A percentile compares a stretch with the other conserved stretches of the same genome.
phyloP scores from a whole-genome alignment of 495 filamentous ascomycete genomes.

The Lasiosphaeris hirsuta region DNA sequence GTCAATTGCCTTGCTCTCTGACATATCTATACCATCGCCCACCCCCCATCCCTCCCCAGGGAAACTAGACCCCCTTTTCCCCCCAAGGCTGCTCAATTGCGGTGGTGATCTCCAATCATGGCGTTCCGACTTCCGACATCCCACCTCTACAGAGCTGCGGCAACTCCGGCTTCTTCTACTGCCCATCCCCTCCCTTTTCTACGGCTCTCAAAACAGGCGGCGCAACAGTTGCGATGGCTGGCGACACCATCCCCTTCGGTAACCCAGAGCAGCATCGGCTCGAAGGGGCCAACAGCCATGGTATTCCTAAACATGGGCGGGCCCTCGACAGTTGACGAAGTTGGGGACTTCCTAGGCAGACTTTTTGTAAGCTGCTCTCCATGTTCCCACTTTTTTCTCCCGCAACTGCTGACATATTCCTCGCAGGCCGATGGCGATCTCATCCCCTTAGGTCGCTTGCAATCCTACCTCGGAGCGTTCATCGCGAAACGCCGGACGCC shows the following conservation, averaged over 20 bases:
- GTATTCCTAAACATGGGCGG: slow-evolving; percentile 99
- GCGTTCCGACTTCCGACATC: slow-evolving; percentile 43
- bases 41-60: neutral
- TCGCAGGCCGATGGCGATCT: slow-evolving; percentile 85
- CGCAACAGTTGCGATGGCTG: slow-evolving; percentile 46
- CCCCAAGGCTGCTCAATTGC: neutral
- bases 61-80: too few species aligned
- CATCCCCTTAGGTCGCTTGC: slow-evolving; percentile 91
- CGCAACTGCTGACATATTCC: neutral
- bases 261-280: slow-evolving; percentile 57
- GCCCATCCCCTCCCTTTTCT: slow-evolving; percentile 23
- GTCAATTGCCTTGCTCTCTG: too few species aligned
- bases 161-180: slow-evolving; percentile 28
- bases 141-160: slow-evolving; percentile 42
- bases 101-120: slow-evolving; percentile 33
- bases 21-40: neutral
- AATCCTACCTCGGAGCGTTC: slow-evolving; percentile 83
- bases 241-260: slow-evolving; percentile 69
- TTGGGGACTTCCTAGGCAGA: slow-evolving; percentile 86
- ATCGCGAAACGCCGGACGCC: slow-evolving; percentile 85
- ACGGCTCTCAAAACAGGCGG: slow-evolving; percentile 17
- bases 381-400: neutral
- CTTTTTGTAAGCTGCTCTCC: slow-evolving; percentile 65
- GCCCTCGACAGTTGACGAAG: slow-evolving; percentile 82
- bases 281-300: slow-evolving; percentile 76